These are phyloP conservation scores for Colletotrichum euphorbiae DNA, from an alignment of 2,329 filamentous ascomycete genomes.

Conservation along the genomic window DNA sequence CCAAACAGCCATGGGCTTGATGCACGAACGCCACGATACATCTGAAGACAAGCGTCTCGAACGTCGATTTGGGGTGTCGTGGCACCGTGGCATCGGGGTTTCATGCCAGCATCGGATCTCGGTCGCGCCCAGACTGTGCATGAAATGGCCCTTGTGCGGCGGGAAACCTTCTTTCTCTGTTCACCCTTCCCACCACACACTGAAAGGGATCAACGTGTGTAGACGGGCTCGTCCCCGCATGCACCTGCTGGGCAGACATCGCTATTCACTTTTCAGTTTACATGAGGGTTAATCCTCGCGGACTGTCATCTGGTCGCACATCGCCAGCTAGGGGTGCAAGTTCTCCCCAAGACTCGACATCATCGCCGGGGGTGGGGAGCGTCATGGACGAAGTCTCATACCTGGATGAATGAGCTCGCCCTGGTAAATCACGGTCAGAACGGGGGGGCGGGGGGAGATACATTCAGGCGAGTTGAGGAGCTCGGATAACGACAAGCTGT, in stretches of 20 bases:
- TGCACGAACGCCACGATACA: not conserved
- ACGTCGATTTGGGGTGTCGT: not conserved
- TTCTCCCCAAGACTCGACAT: too few species aligned
- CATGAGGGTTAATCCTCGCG: not conserved
- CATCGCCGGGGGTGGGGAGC: too few species aligned
- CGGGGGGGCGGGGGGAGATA: too few species aligned
- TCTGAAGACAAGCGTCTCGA: not conserved
- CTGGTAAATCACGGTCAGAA: too few species aligned
- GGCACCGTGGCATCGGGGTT: not conserved
- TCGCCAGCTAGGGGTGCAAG: too few species aligned
- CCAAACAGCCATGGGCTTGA: not conserved
- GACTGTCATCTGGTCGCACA: not conserved
- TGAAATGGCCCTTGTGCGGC: slow-evolving; percentile 10
- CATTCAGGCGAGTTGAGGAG: too few species aligned
- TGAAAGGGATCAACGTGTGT: not conserved
- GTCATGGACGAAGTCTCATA: too few species aligned
- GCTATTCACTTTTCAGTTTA: slow-evolving; percentile 13
- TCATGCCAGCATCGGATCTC: slow-evolving; percentile 12
- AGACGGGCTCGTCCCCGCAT: slow-evolving; percentile 6
- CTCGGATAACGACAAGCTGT: too few species aligned
- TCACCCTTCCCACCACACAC: not conserved
- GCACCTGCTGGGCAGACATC: not conserved
- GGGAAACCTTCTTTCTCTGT: slow-evolving; percentile 1
- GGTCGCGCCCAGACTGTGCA: slow-evolving; percentile 14
- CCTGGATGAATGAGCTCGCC: too few species aligned